Base-by-base conservation (phyloP, 179 eudicot species). In the Gypsophila paniculata region DNA sequence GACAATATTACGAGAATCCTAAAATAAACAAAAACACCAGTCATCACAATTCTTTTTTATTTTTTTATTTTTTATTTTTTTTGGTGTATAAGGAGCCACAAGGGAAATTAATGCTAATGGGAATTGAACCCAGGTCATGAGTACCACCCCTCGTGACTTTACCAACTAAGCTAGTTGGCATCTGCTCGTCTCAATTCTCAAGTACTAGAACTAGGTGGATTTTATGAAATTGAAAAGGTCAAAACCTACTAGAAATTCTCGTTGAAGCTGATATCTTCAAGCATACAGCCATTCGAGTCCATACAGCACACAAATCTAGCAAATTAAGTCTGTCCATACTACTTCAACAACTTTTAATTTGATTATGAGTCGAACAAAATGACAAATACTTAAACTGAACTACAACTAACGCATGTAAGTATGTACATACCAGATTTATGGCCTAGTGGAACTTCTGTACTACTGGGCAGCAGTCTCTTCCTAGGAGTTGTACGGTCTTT, bases 361-460 rank as follows among this genome's bases (percentile, higher is more conserved):
- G 15, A 54, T 13, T 0, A 55, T 36, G 44, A 13, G 13, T 63
- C 18, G 52, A 32, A 23, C 19, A 54, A 65, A 22, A 9, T 18
- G 7, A 26, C 23, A 59, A 14, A 15, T 17, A 68, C 23, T 22
- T 66, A 13, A 17, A 66, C 21, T n/a, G 23, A 49, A 25, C 54
- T 21, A 21, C 29, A 38, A 48, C 22, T 2, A 65, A 59, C 60
- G 44, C 57, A 36, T 52, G 68, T 58, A 46, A n/a, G n/a, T n/a
- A n/a, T n/a, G n/a, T n/a, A 17, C 22, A 17, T 80, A 89, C 97
- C 96, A 82, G 82, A 76, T 77, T 75, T 88, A 68, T 75, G 69
- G 34, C 76, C 77, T 78, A 79, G 84, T 53, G 72, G 54, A 61
- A 74, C 76, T 73, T 84, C 87, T 49, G 59, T 60, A 59, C 61